Evolutionary conservation across 768 basidiomycete species (phyloP).

Genomic region (Calocybe indica): DNA sequence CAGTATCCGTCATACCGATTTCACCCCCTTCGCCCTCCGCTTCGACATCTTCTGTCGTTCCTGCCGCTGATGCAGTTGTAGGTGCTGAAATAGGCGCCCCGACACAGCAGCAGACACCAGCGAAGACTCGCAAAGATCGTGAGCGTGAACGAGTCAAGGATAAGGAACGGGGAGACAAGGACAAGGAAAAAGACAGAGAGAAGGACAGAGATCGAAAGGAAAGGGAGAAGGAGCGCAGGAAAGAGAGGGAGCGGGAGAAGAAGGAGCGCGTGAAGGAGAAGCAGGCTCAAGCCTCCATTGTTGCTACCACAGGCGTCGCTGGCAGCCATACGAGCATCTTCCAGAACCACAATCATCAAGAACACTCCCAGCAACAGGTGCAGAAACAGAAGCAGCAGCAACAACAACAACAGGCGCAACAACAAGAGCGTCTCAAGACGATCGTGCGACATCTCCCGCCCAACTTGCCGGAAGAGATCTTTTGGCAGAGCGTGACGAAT

Average conservation of each 20-base stretch:
- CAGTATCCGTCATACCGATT: too few relatives aligned
- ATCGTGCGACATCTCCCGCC: conserved; percentile 86
- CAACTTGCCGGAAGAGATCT: conserved; percentile 85
- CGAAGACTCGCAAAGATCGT: background rate
- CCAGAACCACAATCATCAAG: too few relatives aligned
- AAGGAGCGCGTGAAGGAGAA: background rate
- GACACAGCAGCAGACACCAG: too few relatives aligned
- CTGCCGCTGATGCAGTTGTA: too few relatives aligned
- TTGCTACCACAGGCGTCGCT: too few relatives aligned
- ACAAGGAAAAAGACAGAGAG: conserved; percentile 2
- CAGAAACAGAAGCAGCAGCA: too few relatives aligned
- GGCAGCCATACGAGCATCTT: too few relatives aligned
- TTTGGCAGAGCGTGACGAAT: conserved; percentile 84
- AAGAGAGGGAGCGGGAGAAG: conserved; percentile 10
- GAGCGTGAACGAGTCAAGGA: conserved; percentile 1
- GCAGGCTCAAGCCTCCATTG: too few relatives aligned
- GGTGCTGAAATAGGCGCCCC: too few relatives aligned
- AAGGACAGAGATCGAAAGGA: conserved; percentile 2
- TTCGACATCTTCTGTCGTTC: too few relatives aligned
- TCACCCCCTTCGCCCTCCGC: too few relatives aligned
- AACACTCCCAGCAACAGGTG: too few relatives aligned
- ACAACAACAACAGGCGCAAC: conserved; percentile 12
- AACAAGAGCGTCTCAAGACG: conserved; percentile 67
- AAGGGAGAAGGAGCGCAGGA: conserved; percentile 4
- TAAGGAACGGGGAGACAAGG: background rate